Conservation (phyloP, 441 rosid genomes). For the Adansonia madagascariensis region DNA sequence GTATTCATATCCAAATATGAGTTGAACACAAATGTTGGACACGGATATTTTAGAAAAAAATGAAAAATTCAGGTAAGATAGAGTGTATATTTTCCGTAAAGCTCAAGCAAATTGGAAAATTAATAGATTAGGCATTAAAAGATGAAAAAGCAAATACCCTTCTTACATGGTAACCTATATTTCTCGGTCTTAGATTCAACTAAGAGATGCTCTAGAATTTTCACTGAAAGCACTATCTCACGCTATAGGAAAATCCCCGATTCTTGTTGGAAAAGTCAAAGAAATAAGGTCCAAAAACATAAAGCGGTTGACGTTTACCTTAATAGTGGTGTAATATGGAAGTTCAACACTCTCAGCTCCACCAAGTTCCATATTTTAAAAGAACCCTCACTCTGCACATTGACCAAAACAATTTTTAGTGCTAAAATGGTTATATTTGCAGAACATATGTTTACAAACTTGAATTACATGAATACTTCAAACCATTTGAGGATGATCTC, state of each 20-base stretch:
- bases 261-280: background rate
- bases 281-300: background rate
- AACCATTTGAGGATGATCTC: too few species aligned
- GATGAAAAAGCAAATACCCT: background rate
- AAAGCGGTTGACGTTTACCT: conserved; percentile 22
- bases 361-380: conserved; percentile 25
- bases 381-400: conserved; percentile 24
- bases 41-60: too few species aligned
- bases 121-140: background rate
- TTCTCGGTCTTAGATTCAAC: background rate
- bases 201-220: background rate
- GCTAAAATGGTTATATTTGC: background rate
- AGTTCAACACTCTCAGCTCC: conserved; percentile 26
- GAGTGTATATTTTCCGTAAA: background rate
- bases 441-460: background rate
- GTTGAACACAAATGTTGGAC: too few species aligned
- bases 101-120: background rate
- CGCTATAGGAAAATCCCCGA: background rate
- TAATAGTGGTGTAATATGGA: conserved; percentile 14
- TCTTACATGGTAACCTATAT: background rate
- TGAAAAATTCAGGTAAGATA: too few species aligned
- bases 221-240: background rate
- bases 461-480: background rate
- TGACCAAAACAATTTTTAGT: background rate
- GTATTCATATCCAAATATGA: too few species aligned